Conservation (phyloP, 1,284 basidiomycete genomes). For the Microbotryum lychnidis-dioicae region DNA sequence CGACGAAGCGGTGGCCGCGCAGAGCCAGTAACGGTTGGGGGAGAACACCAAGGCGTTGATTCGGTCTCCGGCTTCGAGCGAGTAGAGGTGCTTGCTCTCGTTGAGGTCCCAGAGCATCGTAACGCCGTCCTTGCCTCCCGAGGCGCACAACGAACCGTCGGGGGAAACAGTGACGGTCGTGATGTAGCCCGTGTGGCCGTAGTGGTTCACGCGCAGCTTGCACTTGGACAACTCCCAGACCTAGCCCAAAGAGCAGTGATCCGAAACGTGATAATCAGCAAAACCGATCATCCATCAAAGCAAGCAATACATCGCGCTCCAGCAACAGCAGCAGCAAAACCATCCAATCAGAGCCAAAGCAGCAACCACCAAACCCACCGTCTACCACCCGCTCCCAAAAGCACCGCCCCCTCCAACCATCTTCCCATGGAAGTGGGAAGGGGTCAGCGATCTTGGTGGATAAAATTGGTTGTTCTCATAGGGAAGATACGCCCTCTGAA, state of each 20-base stretch:
- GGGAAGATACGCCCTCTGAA: constrained; percentile 59
- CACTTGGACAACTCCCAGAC: constrained; percentile 99
- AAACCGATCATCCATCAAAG: neutral
- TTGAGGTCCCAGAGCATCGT: constrained; percentile 99
- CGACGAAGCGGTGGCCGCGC: constrained; percentile 93
- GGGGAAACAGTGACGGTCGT: constrained; percentile 98
- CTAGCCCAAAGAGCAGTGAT: constrained; percentile 48
- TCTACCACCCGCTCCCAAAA: too few species aligned
- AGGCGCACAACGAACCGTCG: constrained; percentile 97
- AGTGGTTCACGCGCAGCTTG: constrained; percentile 99
- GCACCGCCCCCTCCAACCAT: too few species aligned
- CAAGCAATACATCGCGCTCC: too few species aligned
- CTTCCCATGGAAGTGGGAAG: constrained; percentile 28
- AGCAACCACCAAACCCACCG: too few species aligned
- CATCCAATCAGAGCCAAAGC: too few species aligned
- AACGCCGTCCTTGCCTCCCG: constrained; percentile 98
- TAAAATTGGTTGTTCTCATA: constrained; percentile 57
- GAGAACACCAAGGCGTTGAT: constrained; percentile 99
- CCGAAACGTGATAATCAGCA: neutral
- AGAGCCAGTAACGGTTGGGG: constrained; percentile 99
- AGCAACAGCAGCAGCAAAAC: too few species aligned
- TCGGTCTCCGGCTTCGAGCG: constrained; percentile 94
- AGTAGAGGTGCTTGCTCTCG: constrained; percentile 99
- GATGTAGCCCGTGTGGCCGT: constrained; percentile 98
- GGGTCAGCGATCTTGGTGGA: constrained; percentile 70